These are phyloP conservation scores for Gnaphalium uliginosum DNA, from an alignment of 129 eudicot genomes.

Conservation along the genomic window DNA sequence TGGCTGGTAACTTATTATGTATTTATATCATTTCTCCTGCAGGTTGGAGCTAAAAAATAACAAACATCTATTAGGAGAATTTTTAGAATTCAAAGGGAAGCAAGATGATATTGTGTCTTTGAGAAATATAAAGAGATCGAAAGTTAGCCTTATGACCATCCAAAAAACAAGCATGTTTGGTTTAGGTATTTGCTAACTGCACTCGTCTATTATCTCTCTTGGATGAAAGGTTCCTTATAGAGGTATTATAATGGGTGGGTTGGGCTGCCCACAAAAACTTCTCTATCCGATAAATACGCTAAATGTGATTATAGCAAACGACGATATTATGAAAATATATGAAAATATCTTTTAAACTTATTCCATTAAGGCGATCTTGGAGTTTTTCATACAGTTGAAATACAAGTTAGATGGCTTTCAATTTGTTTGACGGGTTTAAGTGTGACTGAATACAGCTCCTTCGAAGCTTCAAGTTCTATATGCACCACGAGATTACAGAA, in stretches of 20 bases:
- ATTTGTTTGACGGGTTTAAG: not conserved
- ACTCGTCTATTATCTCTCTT: not conserved
- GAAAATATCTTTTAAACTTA: not conserved
- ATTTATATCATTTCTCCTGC: slow-evolving; percentile 12
- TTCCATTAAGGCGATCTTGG: not conserved
- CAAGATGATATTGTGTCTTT: slow-evolving; percentile 66
- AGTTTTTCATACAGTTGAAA: not conserved
- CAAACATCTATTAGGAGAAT: slow-evolving; percentile 74
- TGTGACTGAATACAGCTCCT: slow-evolving; percentile 50
- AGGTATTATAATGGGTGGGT: not conserved
- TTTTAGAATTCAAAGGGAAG: slow-evolving; percentile 88
- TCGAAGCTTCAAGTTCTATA: slow-evolving; percentile 77
- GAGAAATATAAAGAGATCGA: slow-evolving; percentile 80
- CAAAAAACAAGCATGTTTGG: slow-evolving; percentile 94
- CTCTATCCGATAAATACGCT: not conserved
- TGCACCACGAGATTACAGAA: slow-evolving; percentile 62
- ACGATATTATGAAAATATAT: not conserved
- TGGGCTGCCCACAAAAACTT: not conserved
- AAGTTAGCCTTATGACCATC: slow-evolving; percentile 59
- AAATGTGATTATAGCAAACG: not conserved
- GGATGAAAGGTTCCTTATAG: not conserved
- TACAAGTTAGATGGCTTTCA: not conserved
- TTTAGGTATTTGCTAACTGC: slow-evolving; percentile 53
- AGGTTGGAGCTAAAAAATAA: slow-evolving; percentile 90
- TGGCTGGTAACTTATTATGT: slow-evolving; percentile 6